Base-by-base conservation (phyloP, 2,329 filamentous ascomycete genomes). In the Calonectria fujianensis region DNA sequence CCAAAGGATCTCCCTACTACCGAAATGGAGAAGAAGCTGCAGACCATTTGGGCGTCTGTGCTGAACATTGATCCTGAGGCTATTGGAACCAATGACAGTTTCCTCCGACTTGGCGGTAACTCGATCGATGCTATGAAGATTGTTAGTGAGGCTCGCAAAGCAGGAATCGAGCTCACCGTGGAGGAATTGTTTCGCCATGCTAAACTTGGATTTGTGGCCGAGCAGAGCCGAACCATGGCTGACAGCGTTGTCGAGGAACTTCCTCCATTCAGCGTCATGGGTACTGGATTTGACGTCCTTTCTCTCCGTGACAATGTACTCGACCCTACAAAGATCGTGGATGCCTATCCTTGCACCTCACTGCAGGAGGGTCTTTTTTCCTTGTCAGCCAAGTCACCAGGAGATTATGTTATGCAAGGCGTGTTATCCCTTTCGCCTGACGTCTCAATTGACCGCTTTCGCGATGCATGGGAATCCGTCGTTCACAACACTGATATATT, bases 291-390 rank as follows among this genome's bases (percentile, higher is more conserved):
- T 51, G 14, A 54, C 11, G 16, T n/a, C 8, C 24, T 45, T 0
- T 59, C 59, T 8, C 20, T 63, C 7, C 27, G 51, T 4, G 51
- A 51, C 8, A 27, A 52, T 14, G 50, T 54, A 7, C 14, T 69
- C 13, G 24, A 54, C n/a, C 20, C 70, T 1, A 1, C 27, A 3
- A 54, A 20, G 4, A 74, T 83, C 18, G 78, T 82, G 31, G 85
- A 86, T 74, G 73, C 82, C 0, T 86, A 83, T 64, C 85, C 85
- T 9, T 85, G 84, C 73, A 83, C 84, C 1, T 76, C 83, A 2
- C 73, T 86, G 4, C 85, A 87, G 59, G 82, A 84, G 70, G 83
- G 84, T 5, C 79, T 87, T 14, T 51, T 76, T 32, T 69, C 75
- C 6, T 75, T 87, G 51, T 80, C 83, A 0, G 72, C 85, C 3